Conservation (phyloP, 306 rosid genomes). For the Prunus armeniaca region DNA sequence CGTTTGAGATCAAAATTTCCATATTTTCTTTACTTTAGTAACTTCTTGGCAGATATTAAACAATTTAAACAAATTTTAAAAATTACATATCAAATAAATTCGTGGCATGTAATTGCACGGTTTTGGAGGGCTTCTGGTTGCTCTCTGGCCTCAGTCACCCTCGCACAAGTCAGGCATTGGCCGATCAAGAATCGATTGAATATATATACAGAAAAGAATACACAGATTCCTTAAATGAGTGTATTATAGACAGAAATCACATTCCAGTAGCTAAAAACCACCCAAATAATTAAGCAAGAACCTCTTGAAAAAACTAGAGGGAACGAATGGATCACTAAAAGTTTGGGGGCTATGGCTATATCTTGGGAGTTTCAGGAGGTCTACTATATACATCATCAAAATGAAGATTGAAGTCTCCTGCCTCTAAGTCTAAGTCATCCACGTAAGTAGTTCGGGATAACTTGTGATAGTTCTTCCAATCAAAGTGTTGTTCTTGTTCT, state of each 20-base stretch:
- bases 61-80: too few species aligned
- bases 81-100: too few species aligned
- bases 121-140: slow-evolving; percentile 22
- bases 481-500: slow-evolving; percentile 21
- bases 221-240: slow-evolving; percentile 26
- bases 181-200: slow-evolving; percentile 30
- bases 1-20: not conserved
- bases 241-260: slow-evolving; percentile 9
- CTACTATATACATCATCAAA: slow-evolving; percentile 71
- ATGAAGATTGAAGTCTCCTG: slow-evolving; percentile 57
- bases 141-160: slow-evolving; percentile 13
- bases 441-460: slow-evolving; percentile 39
- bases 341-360: slow-evolving; percentile 35
- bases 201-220: slow-evolving; percentile 79
- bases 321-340: slow-evolving; percentile 34
- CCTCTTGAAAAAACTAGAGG: slow-evolving; percentile 38
- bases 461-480: slow-evolving; percentile 40
- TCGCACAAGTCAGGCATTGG: slow-evolving; percentile 27
- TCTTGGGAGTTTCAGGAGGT: slow-evolving; percentile 51
- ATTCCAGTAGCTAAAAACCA: slow-evolving; percentile 34
- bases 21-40: too few species aligned
- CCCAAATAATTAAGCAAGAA: slow-evolving; percentile 27
- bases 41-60: too few species aligned
- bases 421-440: slow-evolving; percentile 67
- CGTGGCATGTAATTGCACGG: slow-evolving; percentile 17